A percentile compares a stretch with the other conserved stretches of the same genome.
phyloP scores from a whole-genome alignment of 352 stramenopile genomes.

The Pythium sukuiense region DNA sequence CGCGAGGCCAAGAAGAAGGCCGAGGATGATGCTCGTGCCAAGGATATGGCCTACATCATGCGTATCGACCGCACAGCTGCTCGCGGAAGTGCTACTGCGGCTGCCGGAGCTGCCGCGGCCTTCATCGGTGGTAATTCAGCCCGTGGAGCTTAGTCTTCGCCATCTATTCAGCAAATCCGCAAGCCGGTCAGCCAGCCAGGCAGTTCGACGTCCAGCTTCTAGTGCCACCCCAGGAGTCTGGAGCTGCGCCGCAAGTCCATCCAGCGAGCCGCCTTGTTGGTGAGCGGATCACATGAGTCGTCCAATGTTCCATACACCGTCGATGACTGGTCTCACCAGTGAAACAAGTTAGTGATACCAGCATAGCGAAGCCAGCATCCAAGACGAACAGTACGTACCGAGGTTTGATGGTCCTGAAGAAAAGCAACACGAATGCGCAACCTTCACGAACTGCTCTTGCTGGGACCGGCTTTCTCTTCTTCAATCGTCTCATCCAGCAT shows the following conservation, averaged over 20 bases:
- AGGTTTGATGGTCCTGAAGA: constrained; percentile 9
- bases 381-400: constrained; percentile 11
- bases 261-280: constrained; percentile 14
- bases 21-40: too few relatives aligned
- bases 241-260: constrained; percentile 18
- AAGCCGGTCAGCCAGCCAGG: too few relatives aligned
- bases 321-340: constrained; percentile 13
- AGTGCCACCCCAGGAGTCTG: not conserved
- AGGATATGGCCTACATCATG: too few relatives aligned
- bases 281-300: constrained; percentile 16
- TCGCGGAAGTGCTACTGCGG: too few relatives aligned
- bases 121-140: too few relatives aligned
- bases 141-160: too few relatives aligned
- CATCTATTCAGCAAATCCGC: too few relatives aligned
- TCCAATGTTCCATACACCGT: constrained; percentile 22
- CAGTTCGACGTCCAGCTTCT: too few relatives aligned
- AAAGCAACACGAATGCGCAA: constrained; percentile 25
- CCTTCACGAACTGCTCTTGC: constrained; percentile 12
- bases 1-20: too few relatives aligned
- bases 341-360: not conserved
- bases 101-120: too few relatives aligned
- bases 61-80: too few relatives aligned
- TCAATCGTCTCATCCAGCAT: constrained; percentile 5
- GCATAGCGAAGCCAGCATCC: not conserved
- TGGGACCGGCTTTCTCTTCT: not conserved